Conservation (phyloP, 768 basidiomycete species). For the Leccinum uliginosum region DNA sequence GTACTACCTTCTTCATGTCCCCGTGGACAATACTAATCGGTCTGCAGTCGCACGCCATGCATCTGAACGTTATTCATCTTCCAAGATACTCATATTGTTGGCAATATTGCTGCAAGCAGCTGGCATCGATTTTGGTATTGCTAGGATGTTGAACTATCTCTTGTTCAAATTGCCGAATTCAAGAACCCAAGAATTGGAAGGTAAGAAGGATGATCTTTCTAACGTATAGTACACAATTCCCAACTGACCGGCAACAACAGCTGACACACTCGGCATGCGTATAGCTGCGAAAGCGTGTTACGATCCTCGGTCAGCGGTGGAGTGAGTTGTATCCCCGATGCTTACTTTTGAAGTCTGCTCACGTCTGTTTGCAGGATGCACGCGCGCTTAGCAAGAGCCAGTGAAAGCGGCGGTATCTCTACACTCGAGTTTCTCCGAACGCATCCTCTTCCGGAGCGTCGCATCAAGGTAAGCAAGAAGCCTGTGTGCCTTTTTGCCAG, state of each 20-base stretch:
- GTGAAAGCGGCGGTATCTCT: conserved; percentile 34
- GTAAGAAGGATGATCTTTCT: conserved; percentile 28
- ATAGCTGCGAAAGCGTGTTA: conserved; percentile 85
- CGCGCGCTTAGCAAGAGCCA: conserved; percentile 54
- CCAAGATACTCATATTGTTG: conserved; percentile 39
- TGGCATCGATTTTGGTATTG: conserved; percentile 55
- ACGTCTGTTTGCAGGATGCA: conserved; percentile 55
- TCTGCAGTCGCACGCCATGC: conserved; percentile 53
- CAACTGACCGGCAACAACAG: conserved; percentile 35
- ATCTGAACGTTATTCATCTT: conserved; percentile 43
- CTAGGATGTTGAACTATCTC: conserved; percentile 42
- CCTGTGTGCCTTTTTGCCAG: not conserved
- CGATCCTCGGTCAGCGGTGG: conserved; percentile 70
- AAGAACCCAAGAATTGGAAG: conserved; percentile 77
- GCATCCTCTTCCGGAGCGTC: conserved; percentile 71
- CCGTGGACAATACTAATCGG: not conserved
- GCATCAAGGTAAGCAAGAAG: conserved; percentile 56
- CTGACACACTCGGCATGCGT: conserved; percentile 80
- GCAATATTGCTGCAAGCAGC: conserved; percentile 40
- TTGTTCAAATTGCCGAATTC: conserved; percentile 79
- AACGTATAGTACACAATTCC: not conserved
- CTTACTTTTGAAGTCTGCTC: not conserved
- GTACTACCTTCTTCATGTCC: conserved; percentile 31
- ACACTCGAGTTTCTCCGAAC: conserved; percentile 66
- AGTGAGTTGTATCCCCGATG: conserved; percentile 36